Conservation (phyloP, 768 basidiomycete genomes). For the Mycena amicta region DNA sequence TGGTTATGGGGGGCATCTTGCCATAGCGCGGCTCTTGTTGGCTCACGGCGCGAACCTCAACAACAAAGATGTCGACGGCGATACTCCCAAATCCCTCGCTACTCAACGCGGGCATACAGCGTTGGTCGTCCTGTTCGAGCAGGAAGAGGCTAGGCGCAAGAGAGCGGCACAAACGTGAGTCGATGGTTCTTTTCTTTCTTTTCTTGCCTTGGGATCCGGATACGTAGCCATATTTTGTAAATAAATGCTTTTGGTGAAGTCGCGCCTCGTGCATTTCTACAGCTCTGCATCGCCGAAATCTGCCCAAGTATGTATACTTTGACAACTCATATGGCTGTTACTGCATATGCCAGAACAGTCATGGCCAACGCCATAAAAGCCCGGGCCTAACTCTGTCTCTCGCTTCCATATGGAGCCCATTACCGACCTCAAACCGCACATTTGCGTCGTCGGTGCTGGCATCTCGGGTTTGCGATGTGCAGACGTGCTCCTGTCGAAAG, state of each 20-base stretch:
- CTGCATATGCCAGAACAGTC: too few relatives aligned
- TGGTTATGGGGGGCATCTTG: constrained; percentile 20
- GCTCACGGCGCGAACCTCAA: constrained; percentile 21
- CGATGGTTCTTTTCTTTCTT: neutral
- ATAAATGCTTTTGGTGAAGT: too few relatives aligned
- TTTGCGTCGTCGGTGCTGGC: constrained; percentile 25
- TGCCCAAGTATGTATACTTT: too few relatives aligned
- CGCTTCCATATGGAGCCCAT: neutral
- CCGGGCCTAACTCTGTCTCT: neutral
- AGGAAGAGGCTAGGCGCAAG: constrained; percentile 12
- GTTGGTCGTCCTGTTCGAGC: constrained; percentile 20
- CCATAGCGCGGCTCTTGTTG: constrained; percentile 21
- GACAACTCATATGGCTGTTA: too few relatives aligned
- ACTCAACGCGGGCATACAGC: constrained; percentile 20
- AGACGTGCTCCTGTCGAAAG: constrained; percentile 18
- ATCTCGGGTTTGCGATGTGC: constrained; percentile 24
- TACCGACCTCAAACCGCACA: constrained; percentile 6
- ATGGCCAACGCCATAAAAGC: neutral
- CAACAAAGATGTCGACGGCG: constrained; percentile 23
- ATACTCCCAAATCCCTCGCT: constrained; percentile 18
- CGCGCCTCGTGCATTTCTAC: neutral
- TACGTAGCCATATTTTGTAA: neutral
- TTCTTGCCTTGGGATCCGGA: neutral
- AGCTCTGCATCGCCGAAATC: too few relatives aligned
- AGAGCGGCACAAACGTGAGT: constrained; percentile 12